Conservation (phyloP, 163 green algal genomes). For the Smithsoniella earleae region DNA sequence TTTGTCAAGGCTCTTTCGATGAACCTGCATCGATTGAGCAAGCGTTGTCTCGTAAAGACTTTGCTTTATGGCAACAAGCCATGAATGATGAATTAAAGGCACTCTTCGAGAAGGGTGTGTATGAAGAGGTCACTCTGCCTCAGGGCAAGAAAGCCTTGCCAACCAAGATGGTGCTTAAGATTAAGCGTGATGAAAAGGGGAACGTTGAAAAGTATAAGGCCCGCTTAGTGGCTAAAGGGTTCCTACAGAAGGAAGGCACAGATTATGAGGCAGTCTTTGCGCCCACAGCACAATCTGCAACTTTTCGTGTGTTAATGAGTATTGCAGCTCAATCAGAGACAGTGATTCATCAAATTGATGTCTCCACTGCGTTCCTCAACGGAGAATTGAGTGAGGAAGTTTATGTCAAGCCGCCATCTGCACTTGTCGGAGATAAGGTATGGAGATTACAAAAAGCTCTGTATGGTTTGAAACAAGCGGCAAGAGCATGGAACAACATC, state of each 20-base stretch:
- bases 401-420: background rate
- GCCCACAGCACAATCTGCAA: background rate
- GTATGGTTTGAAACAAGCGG: conserved; percentile 45
- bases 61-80: conserved; percentile 15
- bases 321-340: background rate
- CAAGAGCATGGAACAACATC: conserved; percentile 37
- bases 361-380: background rate
- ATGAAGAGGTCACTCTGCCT: conserved; percentile 33
- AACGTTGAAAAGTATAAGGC: background rate
- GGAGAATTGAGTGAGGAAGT: conserved; percentile 3
- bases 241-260: background rate
- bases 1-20: too few relatives aligned
- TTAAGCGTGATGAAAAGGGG: conserved; percentile 38
- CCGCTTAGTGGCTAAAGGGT: background rate
- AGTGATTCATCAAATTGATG: conserved; percentile 1
- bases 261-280: background rate
- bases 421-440: background rate
- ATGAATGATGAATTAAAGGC: conserved; percentile 34
- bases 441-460: conserved; percentile 40
- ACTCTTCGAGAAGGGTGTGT: conserved; percentile 31
- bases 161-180: conserved; percentile 47
- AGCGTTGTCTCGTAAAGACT: background rate
- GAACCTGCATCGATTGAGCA: background rate
- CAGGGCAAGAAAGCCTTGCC: conserved; percentile 35
- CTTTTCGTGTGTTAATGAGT: background rate